A percentile compares a stretch with the other conserved stretches of the same genome.
phyloP scores from a whole-genome alignment of 306 rosid species.

The Quercus berberidifolia region DNA sequence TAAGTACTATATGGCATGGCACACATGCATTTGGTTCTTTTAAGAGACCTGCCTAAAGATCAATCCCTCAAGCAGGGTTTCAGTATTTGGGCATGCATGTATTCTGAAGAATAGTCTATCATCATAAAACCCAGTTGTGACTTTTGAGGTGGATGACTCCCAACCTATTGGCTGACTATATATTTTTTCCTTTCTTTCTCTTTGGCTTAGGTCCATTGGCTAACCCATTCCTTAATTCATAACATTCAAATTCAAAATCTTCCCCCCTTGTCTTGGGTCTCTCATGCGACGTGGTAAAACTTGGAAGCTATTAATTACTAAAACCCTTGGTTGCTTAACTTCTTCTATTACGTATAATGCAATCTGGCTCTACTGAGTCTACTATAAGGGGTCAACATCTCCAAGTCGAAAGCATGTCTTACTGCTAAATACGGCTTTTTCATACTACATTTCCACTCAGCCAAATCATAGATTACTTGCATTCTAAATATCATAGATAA shows the following conservation, averaged over 20 bases:
- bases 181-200: too few relatives aligned
- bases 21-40: neutral
- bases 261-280: neutral
- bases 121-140: neutral
- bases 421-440: too few relatives aligned
- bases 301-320: neutral
- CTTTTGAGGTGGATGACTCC: neutral
- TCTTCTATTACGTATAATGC: neutral
- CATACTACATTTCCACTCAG: too few relatives aligned
- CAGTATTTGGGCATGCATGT: neutral
- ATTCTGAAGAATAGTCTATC: neutral
- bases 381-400: too few relatives aligned
- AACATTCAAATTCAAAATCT: neutral
- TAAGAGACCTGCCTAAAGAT: neutral
- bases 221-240: neutral
- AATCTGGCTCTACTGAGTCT: too few relatives aligned
- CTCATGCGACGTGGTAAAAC: neutral
- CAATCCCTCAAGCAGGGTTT: neutral
- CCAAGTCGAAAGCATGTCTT: too few relatives aligned
- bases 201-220: neutral
- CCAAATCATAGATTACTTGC: too few relatives aligned
- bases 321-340: too few relatives aligned
- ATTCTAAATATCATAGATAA: too few relatives aligned
- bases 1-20: neutral
- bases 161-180: neutral